Percentiles rank a stretch among this genome's conserved stretches.
Conservation (phyloP, 345 rosid genomes). For the Angophora floribunda region DNA sequence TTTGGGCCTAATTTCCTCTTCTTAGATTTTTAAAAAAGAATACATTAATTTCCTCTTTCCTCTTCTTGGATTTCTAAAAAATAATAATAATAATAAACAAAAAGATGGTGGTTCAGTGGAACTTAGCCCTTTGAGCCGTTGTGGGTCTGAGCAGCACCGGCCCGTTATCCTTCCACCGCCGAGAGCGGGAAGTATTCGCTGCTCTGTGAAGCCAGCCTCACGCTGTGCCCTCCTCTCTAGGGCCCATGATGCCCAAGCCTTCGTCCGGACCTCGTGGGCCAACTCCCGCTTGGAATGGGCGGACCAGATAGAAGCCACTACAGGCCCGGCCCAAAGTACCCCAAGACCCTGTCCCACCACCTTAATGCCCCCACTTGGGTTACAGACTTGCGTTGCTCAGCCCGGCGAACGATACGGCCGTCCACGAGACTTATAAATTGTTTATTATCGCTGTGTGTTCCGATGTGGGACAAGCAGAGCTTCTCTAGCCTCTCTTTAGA, state of each 20-base stretch:
- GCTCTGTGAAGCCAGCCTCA: constrained; percentile 46
- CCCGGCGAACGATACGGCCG: background rate
- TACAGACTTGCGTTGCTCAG: constrained; percentile 5
- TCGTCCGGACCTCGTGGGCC: background rate
- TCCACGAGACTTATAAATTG: background rate
- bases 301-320: background rate
- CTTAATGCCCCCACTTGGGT: constrained; percentile 9
- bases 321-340: background rate
- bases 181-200: constrained; percentile 25
- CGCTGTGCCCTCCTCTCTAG: constrained; percentile 21
- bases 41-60: too few relatives aligned
- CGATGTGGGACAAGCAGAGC: background rate
- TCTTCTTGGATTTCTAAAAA: too few relatives aligned
- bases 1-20: too few relatives aligned
- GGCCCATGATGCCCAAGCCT: background rate
- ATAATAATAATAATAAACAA: too few relatives aligned
- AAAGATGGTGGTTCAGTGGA: background rate
- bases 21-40: too few relatives aligned
- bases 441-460: background rate
- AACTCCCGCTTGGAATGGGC: constrained; percentile 33
- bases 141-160: background rate
- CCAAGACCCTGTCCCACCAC: background rate
- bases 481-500: background rate
- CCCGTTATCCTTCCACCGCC: constrained; percentile 29
- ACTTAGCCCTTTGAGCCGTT: background rate